These are phyloP conservation scores for Agaricus bisporus DNA, from an alignment of 768 basidiomycete species.

Conservation along the genomic window DNA sequence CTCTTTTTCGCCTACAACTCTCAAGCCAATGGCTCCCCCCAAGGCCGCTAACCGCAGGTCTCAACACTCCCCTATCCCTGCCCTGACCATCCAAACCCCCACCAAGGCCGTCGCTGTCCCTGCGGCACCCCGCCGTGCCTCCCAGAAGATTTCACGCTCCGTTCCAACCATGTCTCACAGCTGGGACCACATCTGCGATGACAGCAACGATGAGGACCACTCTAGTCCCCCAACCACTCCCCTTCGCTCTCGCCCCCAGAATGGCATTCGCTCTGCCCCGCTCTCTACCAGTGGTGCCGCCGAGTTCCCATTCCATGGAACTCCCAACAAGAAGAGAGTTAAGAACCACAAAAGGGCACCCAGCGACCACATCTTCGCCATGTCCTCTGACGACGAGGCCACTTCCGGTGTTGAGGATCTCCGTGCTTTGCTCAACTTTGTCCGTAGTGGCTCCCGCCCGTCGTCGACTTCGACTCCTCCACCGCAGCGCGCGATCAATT, in stretches of 20 bases:
- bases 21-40: constrained; percentile 33
- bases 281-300: constrained; percentile 23
- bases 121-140: constrained; percentile 12
- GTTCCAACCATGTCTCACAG: constrained; percentile 39
- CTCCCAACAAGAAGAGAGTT: constrained; percentile 22
- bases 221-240: constrained; percentile 46
- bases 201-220: constrained; percentile 44
- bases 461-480: constrained; percentile 16
- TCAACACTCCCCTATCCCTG: constrained; percentile 17
- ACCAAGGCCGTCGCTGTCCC: constrained; percentile 47
- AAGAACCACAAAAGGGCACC: constrained; percentile 53
- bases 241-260: constrained; percentile 32
- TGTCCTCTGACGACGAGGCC: constrained; percentile 67
- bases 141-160: constrained; percentile 39
- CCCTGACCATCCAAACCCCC: constrained; percentile 30
- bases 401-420: constrained; percentile 31
- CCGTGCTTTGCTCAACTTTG: constrained; percentile 24
- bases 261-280: constrained; percentile 49
- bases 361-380: constrained; percentile 68
- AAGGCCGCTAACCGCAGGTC: constrained; percentile 55
- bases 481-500: constrained; percentile 9
- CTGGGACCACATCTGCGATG: constrained; percentile 69
- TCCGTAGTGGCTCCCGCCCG: constrained; percentile 9
- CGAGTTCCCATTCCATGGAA: constrained; percentile 33
- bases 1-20: constrained; percentile 19